Evolutionary conservation across 2,329 filamentous ascomycete genomes (phyloP).

Genomic region (Pseudogymnoascus pannorum): DNA sequence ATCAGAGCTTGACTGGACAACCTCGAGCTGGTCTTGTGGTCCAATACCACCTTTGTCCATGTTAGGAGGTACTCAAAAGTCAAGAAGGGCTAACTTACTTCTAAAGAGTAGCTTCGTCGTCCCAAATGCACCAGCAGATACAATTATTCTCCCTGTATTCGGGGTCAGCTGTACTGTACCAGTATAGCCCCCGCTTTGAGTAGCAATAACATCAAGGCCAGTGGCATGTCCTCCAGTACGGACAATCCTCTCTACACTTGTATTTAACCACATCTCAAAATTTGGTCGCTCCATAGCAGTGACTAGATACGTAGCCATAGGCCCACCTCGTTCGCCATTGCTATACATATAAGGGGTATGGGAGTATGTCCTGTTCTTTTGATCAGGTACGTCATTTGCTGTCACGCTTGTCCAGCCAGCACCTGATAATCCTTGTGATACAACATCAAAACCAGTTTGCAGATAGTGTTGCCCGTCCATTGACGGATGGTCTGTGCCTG

Average conservation of each 20-base stretch:
- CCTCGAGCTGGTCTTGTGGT: constrained; percentile 32
- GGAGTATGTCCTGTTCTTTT: constrained; percentile 59
- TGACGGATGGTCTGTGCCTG: constrained; percentile 60
- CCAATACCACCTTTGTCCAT: constrained; percentile 28
- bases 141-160: constrained; percentile 55
- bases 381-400: constrained; percentile 49
- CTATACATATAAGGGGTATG: constrained; percentile 62
- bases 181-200: constrained; percentile 44
- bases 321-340: constrained; percentile 60
- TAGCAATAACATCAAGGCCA: constrained; percentile 59
- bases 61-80: constrained; percentile 38
- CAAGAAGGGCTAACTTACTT: constrained; percentile 57
- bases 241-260: constrained; percentile 59
- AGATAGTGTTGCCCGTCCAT: constrained; percentile 59
- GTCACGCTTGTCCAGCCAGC: constrained; percentile 57
- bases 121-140: constrained; percentile 63
- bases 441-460: constrained; percentile 57
- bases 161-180: constrained; percentile 54
- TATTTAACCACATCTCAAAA: constrained; percentile 61
- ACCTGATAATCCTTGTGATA: constrained; percentile 50
- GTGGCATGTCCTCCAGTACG: constrained; percentile 55
- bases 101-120: constrained; percentile 60
- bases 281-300: constrained; percentile 51
- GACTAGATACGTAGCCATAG: constrained; percentile 64
- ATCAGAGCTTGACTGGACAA: constrained; percentile 19